Evolutionary conservation across 148 eudicot species (phyloP).

Genomic region (Arbutus unedo): DNA sequence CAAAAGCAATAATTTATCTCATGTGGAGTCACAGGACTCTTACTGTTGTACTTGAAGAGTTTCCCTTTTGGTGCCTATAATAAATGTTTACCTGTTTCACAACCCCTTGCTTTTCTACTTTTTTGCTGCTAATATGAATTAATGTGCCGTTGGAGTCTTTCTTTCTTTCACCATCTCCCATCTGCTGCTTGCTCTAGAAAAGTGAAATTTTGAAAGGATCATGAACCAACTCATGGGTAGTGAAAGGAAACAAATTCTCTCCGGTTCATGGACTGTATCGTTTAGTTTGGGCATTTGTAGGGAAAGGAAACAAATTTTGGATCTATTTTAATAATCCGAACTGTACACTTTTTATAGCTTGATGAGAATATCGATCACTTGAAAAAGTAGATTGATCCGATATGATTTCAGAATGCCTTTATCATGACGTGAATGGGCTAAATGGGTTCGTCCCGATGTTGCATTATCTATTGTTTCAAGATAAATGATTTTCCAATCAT

Average conservation of each 20-base stretch:
- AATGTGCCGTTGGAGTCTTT: background rate
- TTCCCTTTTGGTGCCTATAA: slow-evolving; percentile 11
- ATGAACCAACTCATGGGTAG: background rate
- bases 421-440: too few relatives aligned
- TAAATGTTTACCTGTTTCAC: slow-evolving; percentile 6
- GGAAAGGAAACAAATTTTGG: too few relatives aligned
- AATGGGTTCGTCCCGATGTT: too few relatives aligned
- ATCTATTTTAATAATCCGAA: too few relatives aligned
- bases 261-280: too few relatives aligned
- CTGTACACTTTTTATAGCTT: too few relatives aligned
- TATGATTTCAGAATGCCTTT: too few relatives aligned
- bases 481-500: too few relatives aligned
- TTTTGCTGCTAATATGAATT: background rate
- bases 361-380: too few relatives aligned
- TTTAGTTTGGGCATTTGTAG: too few relatives aligned
- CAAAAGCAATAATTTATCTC: background rate
- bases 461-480: too few relatives aligned
- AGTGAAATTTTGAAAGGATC: background rate
- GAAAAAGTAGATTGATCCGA: too few relatives aligned
- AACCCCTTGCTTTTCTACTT: background rate
- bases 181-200: background rate
- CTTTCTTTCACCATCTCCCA: background rate
- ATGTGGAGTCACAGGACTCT: slow-evolving; percentile 20
- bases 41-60: background rate
- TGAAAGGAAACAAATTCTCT: background rate